These are phyloP conservation scores for Pisolithus sp. DNA, from an alignment of 768 basidiomycete genomes.

Conservation along the genomic window DNA sequence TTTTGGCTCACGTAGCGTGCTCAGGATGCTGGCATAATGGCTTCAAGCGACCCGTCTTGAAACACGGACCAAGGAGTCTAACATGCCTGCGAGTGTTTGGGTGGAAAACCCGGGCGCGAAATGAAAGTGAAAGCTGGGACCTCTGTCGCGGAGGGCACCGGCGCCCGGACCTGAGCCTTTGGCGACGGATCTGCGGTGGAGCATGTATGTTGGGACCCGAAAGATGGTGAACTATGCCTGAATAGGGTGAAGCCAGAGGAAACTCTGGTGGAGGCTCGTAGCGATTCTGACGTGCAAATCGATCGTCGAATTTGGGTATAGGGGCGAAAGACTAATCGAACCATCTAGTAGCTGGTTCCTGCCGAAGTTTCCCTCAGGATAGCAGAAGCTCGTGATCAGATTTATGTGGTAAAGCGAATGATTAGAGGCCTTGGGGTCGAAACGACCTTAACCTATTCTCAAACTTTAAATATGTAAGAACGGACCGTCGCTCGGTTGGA, in stretches of 20 bases:
- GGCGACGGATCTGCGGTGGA: constrained; percentile 70
- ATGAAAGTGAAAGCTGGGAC: constrained; percentile 69
- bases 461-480: constrained; percentile 64
- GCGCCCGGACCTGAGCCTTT: constrained; percentile 69
- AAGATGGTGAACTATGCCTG: constrained; percentile 89
- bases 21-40: constrained; percentile 75
- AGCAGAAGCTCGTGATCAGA: constrained; percentile 57
- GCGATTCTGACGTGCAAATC: constrained; percentile 96
- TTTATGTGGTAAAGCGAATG: constrained; percentile 79
- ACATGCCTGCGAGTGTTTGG: constrained; percentile 77
- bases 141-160: constrained; percentile 61
- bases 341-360: constrained; percentile 92
- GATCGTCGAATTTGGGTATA: constrained; percentile 94
- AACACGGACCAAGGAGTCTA: constrained; percentile 86
- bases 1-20: constrained; percentile 29
- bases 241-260: constrained; percentile 92
- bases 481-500: constrained; percentile 45
- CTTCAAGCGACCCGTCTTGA: constrained; percentile 78
- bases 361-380: constrained; percentile 83
- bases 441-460: constrained; percentile 84
- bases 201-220: constrained; percentile 83
- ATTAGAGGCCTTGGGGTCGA: constrained; percentile 88
- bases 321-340: constrained; percentile 96
- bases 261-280: constrained; percentile 95
- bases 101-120: constrained; percentile 63